phyloP scores from a whole-genome alignment of 2,329 filamentous ascomycete species.

The Neocatenulostroma microsporum region DNA sequence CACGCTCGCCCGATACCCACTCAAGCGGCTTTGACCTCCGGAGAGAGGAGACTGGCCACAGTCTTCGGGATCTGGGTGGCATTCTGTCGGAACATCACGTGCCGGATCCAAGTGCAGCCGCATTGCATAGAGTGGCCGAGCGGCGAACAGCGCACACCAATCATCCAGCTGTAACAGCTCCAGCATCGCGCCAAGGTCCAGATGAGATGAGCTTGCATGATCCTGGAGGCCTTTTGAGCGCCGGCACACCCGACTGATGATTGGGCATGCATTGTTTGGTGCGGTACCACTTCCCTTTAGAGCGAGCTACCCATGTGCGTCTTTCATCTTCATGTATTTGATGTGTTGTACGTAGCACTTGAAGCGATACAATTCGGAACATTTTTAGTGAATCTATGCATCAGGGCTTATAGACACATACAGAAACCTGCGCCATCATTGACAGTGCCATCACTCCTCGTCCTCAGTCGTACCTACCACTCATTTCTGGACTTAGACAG shows the following conservation, averaged over 20 bases:
- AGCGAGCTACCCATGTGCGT: slow-evolving; percentile 2
- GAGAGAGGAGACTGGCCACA: not conserved
- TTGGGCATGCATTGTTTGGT: too few species aligned
- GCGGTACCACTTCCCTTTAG: not conserved
- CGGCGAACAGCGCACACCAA: slow-evolving; percentile 4
- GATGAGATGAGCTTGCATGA: slow-evolving; percentile 20
- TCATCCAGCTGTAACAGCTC: not conserved
- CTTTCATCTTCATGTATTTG: too few species aligned
- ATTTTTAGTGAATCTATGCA: too few species aligned
- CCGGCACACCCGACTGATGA: too few species aligned
- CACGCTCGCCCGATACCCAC: not conserved
- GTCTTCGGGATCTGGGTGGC: slow-evolving; percentile 4
- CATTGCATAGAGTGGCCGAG: slow-evolving; percentile 9
- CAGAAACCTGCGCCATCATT: too few species aligned
- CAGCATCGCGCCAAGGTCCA: slow-evolving; percentile 4
- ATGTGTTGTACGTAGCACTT: too few species aligned
- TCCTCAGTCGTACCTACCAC: too few species aligned
- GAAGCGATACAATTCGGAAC: too few species aligned
- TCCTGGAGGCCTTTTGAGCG: slow-evolving; percentile 14
- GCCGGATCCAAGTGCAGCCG: slow-evolving; percentile 9
- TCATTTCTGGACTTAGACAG: too few species aligned
- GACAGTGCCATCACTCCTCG: too few species aligned
- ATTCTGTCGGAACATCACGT: slow-evolving; percentile 2
- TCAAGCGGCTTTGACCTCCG: not conserved
- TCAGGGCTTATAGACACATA: too few species aligned